These are phyloP conservation scores for Ogataea angusta DNA, from an alignment of 805 yeast species.

Conservation along the genomic window DNA sequence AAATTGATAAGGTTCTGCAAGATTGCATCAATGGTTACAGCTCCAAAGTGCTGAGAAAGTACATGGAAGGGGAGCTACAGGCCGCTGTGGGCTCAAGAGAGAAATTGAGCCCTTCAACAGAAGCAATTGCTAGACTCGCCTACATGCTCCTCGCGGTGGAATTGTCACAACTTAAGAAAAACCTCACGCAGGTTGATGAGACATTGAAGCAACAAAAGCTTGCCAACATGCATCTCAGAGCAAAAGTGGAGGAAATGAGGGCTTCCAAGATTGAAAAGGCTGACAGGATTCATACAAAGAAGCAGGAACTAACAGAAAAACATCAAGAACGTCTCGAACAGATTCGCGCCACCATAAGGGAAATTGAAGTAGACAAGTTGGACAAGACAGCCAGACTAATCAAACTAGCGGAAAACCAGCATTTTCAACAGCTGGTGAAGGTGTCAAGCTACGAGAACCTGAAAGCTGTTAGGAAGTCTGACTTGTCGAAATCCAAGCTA, in stretches of 20 bases:
- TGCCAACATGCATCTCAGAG: constrained; percentile 9
- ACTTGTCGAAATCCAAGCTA: neutral
- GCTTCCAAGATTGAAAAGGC: constrained; percentile 1
- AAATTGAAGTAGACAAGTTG: constrained; percentile 14
- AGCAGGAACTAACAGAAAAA: neutral
- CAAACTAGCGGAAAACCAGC: constrained; percentile 9
- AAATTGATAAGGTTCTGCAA: constrained; percentile 23
- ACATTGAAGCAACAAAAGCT: constrained; percentile 9
- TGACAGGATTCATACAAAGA: constrained; percentile 2
- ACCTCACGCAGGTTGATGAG: constrained; percentile 9
- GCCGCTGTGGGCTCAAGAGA: constrained; percentile 4
- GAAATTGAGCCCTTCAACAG: constrained; percentile 21
- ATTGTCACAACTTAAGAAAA: constrained; percentile 17
- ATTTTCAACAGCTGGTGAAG: constrained; percentile 18
- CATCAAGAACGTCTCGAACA: constrained; percentile 2
- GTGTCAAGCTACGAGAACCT: constrained; percentile 11
- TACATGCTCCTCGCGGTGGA: constrained; percentile 32
- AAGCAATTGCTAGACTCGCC: constrained; percentile 29
- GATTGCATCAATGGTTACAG: constrained; percentile 27
- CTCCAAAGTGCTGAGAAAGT: constrained; percentile 15
- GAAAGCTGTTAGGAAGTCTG: neutral
- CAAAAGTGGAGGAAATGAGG: constrained; percentile 4
- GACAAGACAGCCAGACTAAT: constrained; percentile 13
- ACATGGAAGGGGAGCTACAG: constrained; percentile 10
- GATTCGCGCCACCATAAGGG: constrained; percentile 3